Percentiles rank a stretch among this genome's conserved stretches.
Conservation (phyloP, 2,329 filamentous ascomycete genomes). For the Penicillium brasilianum region DNA sequence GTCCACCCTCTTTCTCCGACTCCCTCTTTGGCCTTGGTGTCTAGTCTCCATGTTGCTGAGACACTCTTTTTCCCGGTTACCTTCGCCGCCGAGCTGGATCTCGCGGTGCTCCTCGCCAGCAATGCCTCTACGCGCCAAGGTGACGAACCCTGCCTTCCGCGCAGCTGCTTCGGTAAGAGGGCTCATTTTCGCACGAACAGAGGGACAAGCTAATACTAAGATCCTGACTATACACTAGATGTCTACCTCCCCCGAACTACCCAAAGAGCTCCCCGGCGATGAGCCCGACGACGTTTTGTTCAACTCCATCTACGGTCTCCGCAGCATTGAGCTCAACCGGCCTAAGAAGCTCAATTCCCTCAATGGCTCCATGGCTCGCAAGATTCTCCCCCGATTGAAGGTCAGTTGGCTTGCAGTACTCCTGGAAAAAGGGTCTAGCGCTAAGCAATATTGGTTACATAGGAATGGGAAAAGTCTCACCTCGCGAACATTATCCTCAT, state of each 20-base stretch:
- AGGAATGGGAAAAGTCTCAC: slow-evolving; percentile 93
- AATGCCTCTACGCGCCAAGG: slow-evolving; percentile 84
- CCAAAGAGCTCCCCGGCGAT: slow-evolving; percentile 68
- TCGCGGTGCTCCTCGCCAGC: slow-evolving; percentile 49
- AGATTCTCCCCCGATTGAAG: slow-evolving; percentile 85
- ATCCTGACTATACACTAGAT: slow-evolving; percentile 44
- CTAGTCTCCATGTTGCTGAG: slow-evolving; percentile 51
- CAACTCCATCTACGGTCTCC: slow-evolving; percentile 83
- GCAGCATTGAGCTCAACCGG: slow-evolving; percentile 91
- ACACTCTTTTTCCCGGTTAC: slow-evolving; percentile 44
- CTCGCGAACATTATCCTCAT: slow-evolving; percentile 91
- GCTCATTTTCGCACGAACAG: neutral
- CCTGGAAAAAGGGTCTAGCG: slow-evolving; percentile 3
- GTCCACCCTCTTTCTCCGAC: slow-evolving; percentile 22
- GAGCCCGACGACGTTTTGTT: slow-evolving; percentile 92
- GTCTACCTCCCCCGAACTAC: slow-evolving; percentile 44
- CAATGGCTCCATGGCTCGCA: slow-evolving; percentile 91
- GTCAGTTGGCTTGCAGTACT: slow-evolving; percentile 36
- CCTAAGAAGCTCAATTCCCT: slow-evolving; percentile 91
- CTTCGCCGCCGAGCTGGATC: slow-evolving; percentile 54
- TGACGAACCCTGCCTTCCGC: slow-evolving; percentile 64
- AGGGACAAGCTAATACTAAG: slow-evolving; percentile 2
- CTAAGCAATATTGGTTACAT: slow-evolving; percentile 25
- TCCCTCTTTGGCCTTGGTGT: slow-evolving; percentile 25
- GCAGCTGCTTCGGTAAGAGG: slow-evolving; percentile 58